Percentiles rank a stretch among this genome's conserved stretches.
Evolutionary conservation across 1,284 basidiomycete species (phyloP).

Genomic region (Ganoderma meredithae): DNA sequence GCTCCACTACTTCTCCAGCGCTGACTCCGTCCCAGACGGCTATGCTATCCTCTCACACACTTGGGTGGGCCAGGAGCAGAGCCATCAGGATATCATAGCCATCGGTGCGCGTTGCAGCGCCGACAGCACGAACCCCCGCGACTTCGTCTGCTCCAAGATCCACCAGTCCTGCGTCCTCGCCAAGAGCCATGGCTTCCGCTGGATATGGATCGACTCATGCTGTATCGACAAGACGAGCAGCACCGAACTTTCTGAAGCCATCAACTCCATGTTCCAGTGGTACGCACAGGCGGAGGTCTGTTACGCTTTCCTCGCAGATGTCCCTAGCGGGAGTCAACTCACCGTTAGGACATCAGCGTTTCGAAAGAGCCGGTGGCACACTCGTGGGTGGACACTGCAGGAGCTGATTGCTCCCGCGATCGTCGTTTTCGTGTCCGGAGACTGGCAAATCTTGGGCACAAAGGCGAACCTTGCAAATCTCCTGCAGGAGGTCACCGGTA

Average conservation of each 20-base stretch:
- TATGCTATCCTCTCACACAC: not conserved
- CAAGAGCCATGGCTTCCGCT: not conserved
- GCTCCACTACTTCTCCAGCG: not conserved
- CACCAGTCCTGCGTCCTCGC: conserved; percentile 4
- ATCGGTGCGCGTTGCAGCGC: conserved; percentile 1
- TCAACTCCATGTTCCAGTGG: not conserved
- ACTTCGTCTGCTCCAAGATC: conserved; percentile 1
- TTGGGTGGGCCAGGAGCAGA: conserved; percentile 2
- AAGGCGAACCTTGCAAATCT: not conserved
- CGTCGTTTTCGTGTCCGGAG: not conserved
- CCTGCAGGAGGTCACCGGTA: not conserved
- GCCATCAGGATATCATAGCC: not conserved
- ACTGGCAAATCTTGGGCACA: not conserved
- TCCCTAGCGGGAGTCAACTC: not conserved
- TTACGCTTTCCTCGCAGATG: not conserved
- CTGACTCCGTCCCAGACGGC: not conserved
- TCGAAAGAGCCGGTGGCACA: not conserved
- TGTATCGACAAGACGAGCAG: conserved; percentile 1
- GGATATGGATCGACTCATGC: not conserved
- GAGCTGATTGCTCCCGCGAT: not conserved
- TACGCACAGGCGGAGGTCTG: conserved; percentile 2
- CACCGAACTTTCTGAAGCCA: not conserved
- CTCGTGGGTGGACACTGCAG: not conserved
- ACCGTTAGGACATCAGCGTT: not conserved
- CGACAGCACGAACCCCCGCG: not conserved